Evolutionary conservation across 805 yeast genomes (phyloP), one percentile per base, ranked within the genome.

Genomic region (Kluyveromyces aestuarii): DNA sequence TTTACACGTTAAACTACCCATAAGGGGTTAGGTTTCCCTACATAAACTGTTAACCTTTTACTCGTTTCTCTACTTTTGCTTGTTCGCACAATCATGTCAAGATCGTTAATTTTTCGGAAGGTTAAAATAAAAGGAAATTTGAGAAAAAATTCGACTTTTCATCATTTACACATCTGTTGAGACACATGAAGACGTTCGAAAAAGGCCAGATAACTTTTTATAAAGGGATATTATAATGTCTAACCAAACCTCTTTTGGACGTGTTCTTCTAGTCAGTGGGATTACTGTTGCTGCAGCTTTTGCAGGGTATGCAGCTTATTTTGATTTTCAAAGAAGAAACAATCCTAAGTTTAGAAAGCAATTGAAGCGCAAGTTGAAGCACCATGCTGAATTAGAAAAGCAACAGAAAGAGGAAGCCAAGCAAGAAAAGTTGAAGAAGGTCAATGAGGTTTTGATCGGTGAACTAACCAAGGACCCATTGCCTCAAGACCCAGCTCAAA

Each of bases 271-370:
- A 56, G 65, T 65, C 67, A 68, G 75, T 33, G 61, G 70, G 41
- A 52, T 67, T 13, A 73, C 71, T 51, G 71, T 76, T 17, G 77
- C 82, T 27, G 69, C 81, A 27, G 81, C 84, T 37, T 63, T 75
- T 16, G 66, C 80, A 44, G 88, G 86, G 16, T 91, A 93, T 70
- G 87, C 91, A 49, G 72, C 80, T 37, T 93, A 87, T 73, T 95
- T 95, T 63, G 99, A 93, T 72, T 86, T 89, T 74, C 77, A 77
- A 70, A 87, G 99, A 72, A 86, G 98, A 72, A 74, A 75, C 69
- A 80, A 84, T 50, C 68, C 85, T 18, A 85, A 79, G 50, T 95
- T 93, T 76, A 86, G 99, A 75, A 81, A 77, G 61, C 65, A 77
- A 42, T 75, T 93, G 61, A 79, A 79, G 62, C 80, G 79, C 66